Evolutionary conservation across 1,284 basidiomycete species (phyloP), one percentile per base, ranked within the genome.

Genomic region (Leccinum glutinopallens): DNA sequence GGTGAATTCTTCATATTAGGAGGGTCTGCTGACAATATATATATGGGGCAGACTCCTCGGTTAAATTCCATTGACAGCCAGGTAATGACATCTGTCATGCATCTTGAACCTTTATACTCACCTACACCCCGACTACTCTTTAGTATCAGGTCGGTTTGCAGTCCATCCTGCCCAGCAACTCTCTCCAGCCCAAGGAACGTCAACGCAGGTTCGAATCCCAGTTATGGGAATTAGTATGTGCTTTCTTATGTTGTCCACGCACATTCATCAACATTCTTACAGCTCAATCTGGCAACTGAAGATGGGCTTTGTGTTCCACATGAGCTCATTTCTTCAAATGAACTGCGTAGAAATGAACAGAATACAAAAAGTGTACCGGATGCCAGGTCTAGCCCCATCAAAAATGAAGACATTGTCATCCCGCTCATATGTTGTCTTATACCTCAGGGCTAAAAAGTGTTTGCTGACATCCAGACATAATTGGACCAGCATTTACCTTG

Each of bases 131-230:
- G 33, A 41, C 41, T 39, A 17, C 41, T 17, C 1, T 55, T 57
- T 9, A 25, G 41, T 43, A 59, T 12, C 22, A 59, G 49, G 4
- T 15, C 1, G 10, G 22, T 37, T 5, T 60, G 32, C 54, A 46
- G 4, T 51, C 9, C 32, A 25, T 66, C 7, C 51, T 66, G 4
- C 25, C 33, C 1, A 4, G 49, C 15, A 15, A 0, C 15, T 62
- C 60, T 6, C 66, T 66, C 1, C 12, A 17, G 1, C 32, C 5
- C 3, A 54, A 55, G 7, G 39, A 58, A 37, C 10, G 64, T 19
- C 66, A 67, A 13, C 37, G 13, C 15, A 19, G 15, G 29, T 67
- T 67, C 19, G 58, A 68, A 37, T 1, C 32, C 5, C 25, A 32
- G 1, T 35, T 67, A 25, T 29, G 9, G 10, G 51, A 35, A 51